Conservation (phyloP, 2,329 filamentous ascomycete species). For the Teratosphaeria zuluensis region DNA sequence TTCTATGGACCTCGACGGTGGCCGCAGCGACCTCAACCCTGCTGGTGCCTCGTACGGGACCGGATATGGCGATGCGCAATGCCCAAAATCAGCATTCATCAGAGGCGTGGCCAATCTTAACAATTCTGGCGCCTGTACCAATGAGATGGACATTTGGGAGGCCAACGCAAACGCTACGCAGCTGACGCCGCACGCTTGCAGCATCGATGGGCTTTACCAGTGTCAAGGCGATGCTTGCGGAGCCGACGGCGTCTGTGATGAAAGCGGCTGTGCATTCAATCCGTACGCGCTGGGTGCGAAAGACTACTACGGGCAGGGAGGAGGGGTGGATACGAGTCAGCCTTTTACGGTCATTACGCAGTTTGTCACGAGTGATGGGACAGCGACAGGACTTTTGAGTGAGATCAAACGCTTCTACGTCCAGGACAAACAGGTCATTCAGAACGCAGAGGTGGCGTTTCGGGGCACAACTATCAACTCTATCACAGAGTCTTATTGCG, state of each 20-base stretch:
- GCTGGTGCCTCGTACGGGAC: constrained; percentile 50
- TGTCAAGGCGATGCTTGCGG: constrained; percentile 42
- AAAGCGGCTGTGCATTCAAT: constrained; percentile 59
- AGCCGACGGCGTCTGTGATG: constrained; percentile 54
- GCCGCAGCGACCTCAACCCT: constrained; percentile 35
- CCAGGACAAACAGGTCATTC: constrained; percentile 51
- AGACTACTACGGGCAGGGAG: constrained; percentile 35
- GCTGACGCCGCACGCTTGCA: constrained; percentile 57
- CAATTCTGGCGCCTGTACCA: constrained; percentile 52
- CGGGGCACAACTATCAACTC: constrained; percentile 39
- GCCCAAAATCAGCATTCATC: constrained; percentile 15
- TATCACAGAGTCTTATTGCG: constrained; percentile 51
- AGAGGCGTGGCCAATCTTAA: constrained; percentile 31
- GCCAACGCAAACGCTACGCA: constrained; percentile 57
- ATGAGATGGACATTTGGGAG: constrained; percentile 62
- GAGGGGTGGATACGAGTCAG: constrained; percentile 49
- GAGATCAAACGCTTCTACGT: constrained; percentile 58
- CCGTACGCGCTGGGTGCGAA: constrained; percentile 60
- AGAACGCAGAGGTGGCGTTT: constrained; percentile 40
- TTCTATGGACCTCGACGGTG: constrained; percentile 54
- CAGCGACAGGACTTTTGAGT: constrained; percentile 43
- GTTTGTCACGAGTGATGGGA: constrained; percentile 47
- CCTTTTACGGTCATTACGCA: constrained; percentile 56
- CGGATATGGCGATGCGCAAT: constrained; percentile 47
- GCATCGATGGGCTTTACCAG: constrained; percentile 41